These are phyloP conservation scores for Penicillium daleae DNA, from an alignment of 495 filamentous ascomycete species.

Conservation along the genomic window DNA sequence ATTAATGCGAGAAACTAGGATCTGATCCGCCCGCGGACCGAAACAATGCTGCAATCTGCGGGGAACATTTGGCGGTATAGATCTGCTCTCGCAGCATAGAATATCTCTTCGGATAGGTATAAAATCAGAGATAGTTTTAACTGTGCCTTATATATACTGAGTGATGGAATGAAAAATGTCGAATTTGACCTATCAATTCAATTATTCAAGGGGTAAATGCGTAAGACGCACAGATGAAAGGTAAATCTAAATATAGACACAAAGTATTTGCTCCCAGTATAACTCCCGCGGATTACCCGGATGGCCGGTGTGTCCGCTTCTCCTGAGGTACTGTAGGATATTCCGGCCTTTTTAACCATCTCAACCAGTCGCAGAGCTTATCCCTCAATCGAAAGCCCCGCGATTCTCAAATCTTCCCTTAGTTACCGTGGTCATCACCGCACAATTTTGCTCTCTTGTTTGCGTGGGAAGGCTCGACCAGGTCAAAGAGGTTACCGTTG, in stretches of 20 bases:
- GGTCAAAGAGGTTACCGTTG: slow-evolving; percentile 20
- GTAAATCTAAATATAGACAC: background rate
- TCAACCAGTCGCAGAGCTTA: too few species aligned
- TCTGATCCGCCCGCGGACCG: background rate
- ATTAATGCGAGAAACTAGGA: background rate
- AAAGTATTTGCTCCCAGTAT: background rate
- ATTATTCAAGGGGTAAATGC: background rate
- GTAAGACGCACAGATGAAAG: background rate
- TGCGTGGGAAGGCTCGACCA: background rate
- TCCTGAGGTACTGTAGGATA: too few species aligned
- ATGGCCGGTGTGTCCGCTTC: too few species aligned
- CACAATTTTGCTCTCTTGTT: background rate
- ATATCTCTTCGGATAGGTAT: too few species aligned
- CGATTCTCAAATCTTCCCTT: background rate
- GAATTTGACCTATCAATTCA: background rate
- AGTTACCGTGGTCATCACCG: background rate
- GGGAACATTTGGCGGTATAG: background rate
- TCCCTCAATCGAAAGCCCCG: too few species aligned
- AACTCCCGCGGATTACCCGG: too few species aligned
- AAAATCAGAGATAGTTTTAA: background rate
- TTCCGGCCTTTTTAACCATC: too few species aligned
- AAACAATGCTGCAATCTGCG: background rate
- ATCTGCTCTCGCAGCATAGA: background rate
- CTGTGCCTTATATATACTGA: background rate
- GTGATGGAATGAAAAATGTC: background rate